Evolutionary conservation across 2,329 filamentous ascomycete species (phyloP), one percentile per base, ranked within the genome.

Genomic region (Pestalotiopsis sp.): DNA sequence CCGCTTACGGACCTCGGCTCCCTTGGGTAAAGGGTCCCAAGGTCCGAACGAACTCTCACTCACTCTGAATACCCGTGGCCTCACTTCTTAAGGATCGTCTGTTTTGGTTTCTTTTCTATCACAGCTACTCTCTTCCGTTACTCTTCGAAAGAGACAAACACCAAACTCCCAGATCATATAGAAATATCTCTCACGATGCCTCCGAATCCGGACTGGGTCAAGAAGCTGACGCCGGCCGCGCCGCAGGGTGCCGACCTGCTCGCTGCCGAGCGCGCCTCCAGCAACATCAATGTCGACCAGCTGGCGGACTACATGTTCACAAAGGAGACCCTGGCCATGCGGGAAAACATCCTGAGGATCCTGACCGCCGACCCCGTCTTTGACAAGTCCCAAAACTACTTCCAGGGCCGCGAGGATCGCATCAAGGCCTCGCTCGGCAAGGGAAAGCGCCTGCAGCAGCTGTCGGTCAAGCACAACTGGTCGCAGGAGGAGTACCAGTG

Each of bases 341-440:
- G 91, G 74, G 80, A 86, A 2, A 82, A 82, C 27, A 85, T 95
- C 36, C 81, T 93, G 5, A 81, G 86, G 62, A 85, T 93, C n/a
- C 85, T 95, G 4, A 83, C 90, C 73, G 78, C 84, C 0, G 91
- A 95, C 69, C 87, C 88, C 66, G 86, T 93, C 68, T 94, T 95
- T 73, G 91, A 94, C 80, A 95, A 94, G 82, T 89, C 89, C 3
- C 89, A 92, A 72, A 93, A 94, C 77, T 93, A 93, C 81, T 93
- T 92, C 78, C 86, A 89, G 72, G 91, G 92, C 57, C 84, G 92
- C 59, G 85, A 88, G 31, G 91, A 92, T 71, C 86, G 90, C 63
- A 90, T 94, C 75, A 87, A 93, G 76, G 88, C 87, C 41, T 88
- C 92, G 1, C 83, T 95, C 67, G 91, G 89, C 5, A 85, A 92